Conservation (phyloP, 2,329 filamentous ascomycete species). For the Coniochaeta hoffmannii region DNA sequence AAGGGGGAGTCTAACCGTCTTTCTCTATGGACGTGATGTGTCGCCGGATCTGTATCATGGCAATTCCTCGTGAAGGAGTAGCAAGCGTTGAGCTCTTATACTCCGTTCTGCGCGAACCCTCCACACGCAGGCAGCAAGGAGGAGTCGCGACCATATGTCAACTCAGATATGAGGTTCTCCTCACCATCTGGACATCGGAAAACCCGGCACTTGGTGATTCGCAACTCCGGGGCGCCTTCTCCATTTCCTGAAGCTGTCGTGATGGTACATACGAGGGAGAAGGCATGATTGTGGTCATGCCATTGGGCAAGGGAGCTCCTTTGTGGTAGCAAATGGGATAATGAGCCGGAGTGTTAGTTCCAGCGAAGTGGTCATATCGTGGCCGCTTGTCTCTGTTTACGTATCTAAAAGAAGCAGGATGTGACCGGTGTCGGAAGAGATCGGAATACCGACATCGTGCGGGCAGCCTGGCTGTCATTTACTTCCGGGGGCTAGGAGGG, state of each 20-base stretch:
- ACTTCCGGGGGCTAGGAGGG: neutral
- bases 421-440: neutral
- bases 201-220: neutral
- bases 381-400: neutral
- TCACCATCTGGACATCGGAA: neutral
- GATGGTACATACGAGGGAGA: neutral
- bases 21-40: too few relatives aligned
- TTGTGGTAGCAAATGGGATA: conserved; percentile 8
- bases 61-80: too few relatives aligned
- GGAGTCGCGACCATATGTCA: neutral
- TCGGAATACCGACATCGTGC: neutral
- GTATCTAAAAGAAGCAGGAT: neutral
- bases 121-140: neutral
- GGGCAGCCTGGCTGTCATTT: neutral
- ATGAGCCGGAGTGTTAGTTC: neutral
- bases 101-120: too few relatives aligned
- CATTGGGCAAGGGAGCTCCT: neutral
- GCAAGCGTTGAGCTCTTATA: neutral
- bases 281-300: neutral
- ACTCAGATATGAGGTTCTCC: neutral
- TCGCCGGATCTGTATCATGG: too few relatives aligned
- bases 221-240: neutral
- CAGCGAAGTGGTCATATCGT: neutral
- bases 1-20: too few relatives aligned
- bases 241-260: too few relatives aligned